phyloP scores from a whole-genome alignment of 2,329 filamentous ascomycete genomes.

The Penicillium frequentans region DNA sequence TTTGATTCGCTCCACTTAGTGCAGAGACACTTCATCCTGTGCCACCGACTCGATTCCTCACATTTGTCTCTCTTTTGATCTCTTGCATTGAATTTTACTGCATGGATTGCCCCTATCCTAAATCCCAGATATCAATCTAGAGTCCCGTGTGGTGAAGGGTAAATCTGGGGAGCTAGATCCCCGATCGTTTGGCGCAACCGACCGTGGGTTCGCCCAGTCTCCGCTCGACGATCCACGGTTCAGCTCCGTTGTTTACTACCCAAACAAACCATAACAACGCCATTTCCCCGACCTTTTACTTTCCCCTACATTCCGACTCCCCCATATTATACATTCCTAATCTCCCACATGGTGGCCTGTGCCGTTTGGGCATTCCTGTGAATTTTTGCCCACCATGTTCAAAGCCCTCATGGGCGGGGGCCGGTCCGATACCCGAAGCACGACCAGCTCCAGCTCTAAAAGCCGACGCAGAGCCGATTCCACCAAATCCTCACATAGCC shows the following conservation, averaged over 20 bases:
- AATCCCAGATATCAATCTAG: neutral
- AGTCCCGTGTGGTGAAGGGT: neutral
- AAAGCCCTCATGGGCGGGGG: conserved; percentile 40
- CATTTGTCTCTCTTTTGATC: conserved; percentile 3
- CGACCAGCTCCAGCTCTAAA: conserved; percentile 31
- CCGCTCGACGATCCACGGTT: conserved; percentile 32
- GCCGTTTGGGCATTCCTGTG: conserved; percentile 20
- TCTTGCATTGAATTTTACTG: neutral
- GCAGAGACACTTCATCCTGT: conserved; percentile 17
- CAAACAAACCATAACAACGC: conserved; percentile 30
- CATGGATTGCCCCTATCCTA: neutral
- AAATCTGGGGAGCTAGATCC: neutral
- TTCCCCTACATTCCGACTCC: conserved; percentile 3
- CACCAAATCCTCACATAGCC: conserved; percentile 34
- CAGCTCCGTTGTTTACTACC: conserved; percentile 35
- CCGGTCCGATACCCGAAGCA: conserved; percentile 35
- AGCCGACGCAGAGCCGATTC: conserved; percentile 34
- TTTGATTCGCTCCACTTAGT: conserved; percentile 27
- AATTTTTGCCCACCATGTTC: conserved; percentile 39
- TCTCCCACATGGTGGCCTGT: conserved; percentile 30
- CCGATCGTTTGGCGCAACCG: conserved; percentile 32
- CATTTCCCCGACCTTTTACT: conserved; percentile 7
- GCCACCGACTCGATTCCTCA: conserved; percentile 6
- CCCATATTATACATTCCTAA: conserved; percentile 5
- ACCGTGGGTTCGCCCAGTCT: conserved; percentile 23